Percentiles rank a stretch among this genome's conserved stretches.
phyloP scores from a whole-genome alignment of 768 basidiomycete genomes.

The Cystobasidium onofrii region DNA sequence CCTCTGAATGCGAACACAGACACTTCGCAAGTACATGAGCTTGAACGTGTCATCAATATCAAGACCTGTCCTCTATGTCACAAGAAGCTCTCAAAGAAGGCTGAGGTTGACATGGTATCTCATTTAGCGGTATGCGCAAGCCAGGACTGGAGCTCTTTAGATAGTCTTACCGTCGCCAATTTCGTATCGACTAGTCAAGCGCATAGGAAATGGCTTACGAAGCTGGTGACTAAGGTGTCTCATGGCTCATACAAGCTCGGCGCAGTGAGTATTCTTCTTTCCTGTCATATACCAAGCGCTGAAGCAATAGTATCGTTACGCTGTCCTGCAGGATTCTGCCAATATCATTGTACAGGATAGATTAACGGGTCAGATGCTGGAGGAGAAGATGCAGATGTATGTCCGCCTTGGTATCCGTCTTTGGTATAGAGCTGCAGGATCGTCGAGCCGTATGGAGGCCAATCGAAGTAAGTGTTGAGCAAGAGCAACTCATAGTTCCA shows the following conservation, averaged over 20 bases:
- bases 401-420: conserved; percentile 85
- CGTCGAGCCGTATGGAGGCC: conserved; percentile 80
- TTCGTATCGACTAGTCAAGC: conserved; percentile 86
- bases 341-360: conserved; percentile 91
- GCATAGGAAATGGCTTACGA: conserved; percentile 94
- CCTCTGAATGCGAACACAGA: background rate
- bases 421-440: conserved; percentile 79
- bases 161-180: conserved; percentile 82
- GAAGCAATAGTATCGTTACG: background rate
- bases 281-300: background rate
- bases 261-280: conserved; percentile 55
- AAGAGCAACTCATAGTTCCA: background rate
- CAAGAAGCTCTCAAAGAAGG: conserved; percentile 71
- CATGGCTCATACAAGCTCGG: conserved; percentile 81
- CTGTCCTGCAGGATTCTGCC: conserved; percentile 64
- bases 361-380: conserved; percentile 78
- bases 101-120: conserved; percentile 88
- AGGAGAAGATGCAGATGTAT: conserved; percentile 97
- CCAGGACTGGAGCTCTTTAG: conserved; percentile 81
- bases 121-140: conserved; percentile 95
- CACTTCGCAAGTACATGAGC: conserved; percentile 5
- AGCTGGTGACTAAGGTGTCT: conserved; percentile 72
- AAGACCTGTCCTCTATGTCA: conserved; percentile 91
- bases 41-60: conserved; percentile 85
- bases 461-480: conserved; percentile 58